phyloP scores from a whole-genome alignment of 148 eudicot genomes.

The Vaccinium macrocarpon region DNA sequence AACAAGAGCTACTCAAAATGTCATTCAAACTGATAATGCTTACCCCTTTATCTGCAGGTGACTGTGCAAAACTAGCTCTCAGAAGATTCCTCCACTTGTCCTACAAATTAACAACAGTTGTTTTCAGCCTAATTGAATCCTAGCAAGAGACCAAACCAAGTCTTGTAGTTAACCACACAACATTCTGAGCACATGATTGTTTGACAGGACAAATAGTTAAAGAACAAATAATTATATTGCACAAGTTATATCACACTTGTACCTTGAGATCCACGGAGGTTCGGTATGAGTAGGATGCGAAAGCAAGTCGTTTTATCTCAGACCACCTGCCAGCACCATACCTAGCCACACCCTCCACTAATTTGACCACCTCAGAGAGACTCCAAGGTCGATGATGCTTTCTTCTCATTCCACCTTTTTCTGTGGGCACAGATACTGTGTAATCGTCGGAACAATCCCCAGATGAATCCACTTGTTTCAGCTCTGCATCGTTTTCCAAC shows the following conservation, averaged over 20 bases:
- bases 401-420: conserved; percentile 83
- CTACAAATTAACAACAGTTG: conserved; percentile 35
- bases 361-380: conserved; percentile 75
- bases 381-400: conserved; percentile 99
- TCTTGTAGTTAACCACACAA: conserved; percentile 3
- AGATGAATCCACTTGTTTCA: conserved; percentile 36
- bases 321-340: conserved; percentile 99
- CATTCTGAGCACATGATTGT: not conserved
- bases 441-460: conserved; percentile 54
- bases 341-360: conserved; percentile 90
- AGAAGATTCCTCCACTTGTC: conserved; percentile 99
- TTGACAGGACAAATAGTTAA: not conserved
- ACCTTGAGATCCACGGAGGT: conserved; percentile 99
- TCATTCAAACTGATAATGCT: conserved; percentile 20
- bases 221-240: not conserved
- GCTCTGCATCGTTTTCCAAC: conserved; percentile 40
- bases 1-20: not conserved
- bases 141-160: not conserved
- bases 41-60: conserved; percentile 75
- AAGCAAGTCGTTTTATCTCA: conserved; percentile 86
- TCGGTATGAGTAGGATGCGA: conserved; percentile 79
- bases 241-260: not conserved
- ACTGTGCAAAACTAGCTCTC: conserved; percentile 69
- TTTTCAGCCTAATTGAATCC: conserved; percentile 15
- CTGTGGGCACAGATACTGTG: conserved; percentile 35